phyloP scores from a whole-genome alignment of 1,139 yeast genomes.

The Suhomyces guaymorum region DNA sequence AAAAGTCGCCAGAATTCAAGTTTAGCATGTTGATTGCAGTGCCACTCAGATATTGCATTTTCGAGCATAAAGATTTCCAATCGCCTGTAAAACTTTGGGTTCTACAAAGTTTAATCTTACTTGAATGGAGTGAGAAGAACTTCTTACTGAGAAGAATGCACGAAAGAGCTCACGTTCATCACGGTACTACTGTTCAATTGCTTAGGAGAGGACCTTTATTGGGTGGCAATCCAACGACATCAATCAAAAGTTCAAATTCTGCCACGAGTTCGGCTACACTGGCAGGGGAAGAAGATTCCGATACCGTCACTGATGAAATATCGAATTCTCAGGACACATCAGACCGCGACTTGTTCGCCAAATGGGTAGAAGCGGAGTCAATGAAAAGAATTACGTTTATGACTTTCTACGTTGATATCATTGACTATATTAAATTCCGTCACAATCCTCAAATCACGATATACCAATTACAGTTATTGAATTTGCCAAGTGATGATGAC shows the following conservation, averaged over 20 bases:
- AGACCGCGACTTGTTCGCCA: conserved; percentile 35
- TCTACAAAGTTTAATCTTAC: conserved; percentile 59
- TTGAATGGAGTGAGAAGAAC: conserved; percentile 70
- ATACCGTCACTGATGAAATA: conserved; percentile 21
- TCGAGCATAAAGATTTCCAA: conserved; percentile 58
- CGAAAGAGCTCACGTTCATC: conserved; percentile 75
- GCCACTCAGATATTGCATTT: conserved; percentile 64
- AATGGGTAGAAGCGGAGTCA: conserved; percentile 79
- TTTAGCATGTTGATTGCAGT: conserved; percentile 44
- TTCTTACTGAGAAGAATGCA: conserved; percentile 59
- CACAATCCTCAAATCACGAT: conserved; percentile 70
- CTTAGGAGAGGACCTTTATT: conserved; percentile 72
- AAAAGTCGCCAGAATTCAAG: conserved; percentile 29
- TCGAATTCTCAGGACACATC: conserved; percentile 20
- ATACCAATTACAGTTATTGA: conserved; percentile 68
- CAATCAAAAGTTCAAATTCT: conserved; percentile 20
- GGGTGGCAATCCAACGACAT: conserved; percentile 60
- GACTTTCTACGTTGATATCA: conserved; percentile 77
- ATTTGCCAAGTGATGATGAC: conserved; percentile 75
- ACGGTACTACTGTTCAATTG: conserved; percentile 73
- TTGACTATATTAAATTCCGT: conserved; percentile 79
- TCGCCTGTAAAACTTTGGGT: conserved; percentile 66
- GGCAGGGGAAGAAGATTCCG: conserved; percentile 37
- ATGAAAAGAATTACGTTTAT: conserved; percentile 76
- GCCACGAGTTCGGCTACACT: conserved; percentile 28